These are phyloP conservation scores for Fusarium scirpi DNA, from an alignment of 2,329 filamentous ascomycete genomes.

Conservation along the genomic window DNA sequence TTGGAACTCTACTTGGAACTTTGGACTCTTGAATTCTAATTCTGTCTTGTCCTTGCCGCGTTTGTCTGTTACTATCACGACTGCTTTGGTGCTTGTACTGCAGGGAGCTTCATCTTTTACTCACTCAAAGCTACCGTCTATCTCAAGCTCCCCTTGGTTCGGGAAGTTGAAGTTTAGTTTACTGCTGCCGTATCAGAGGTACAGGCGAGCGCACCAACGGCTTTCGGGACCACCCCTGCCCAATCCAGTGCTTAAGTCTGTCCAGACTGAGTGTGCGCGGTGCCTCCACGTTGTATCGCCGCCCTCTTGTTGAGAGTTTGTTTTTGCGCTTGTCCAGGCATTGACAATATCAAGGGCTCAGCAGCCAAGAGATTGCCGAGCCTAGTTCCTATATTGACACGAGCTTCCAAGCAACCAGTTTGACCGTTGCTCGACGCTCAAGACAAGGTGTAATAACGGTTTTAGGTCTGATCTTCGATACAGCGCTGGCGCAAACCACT, in stretches of 20 bases:
- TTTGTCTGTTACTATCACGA: slow-evolving; percentile 13
- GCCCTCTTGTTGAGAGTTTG: slow-evolving; percentile 20
- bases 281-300: slow-evolving; percentile 36
- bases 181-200: slow-evolving; percentile 30
- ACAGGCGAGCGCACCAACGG: slow-evolving; percentile 25
- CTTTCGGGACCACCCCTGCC: slow-evolving; percentile 33
- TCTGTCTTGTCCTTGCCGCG: slow-evolving; percentile 8
- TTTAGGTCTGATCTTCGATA: slow-evolving; percentile 37
- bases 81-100: slow-evolving; percentile 14
- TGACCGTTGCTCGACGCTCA: slow-evolving; percentile 9
- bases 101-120: slow-evolving; percentile 25
- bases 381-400: slow-evolving; percentile 14
- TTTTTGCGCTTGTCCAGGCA: slow-evolving; percentile 29
- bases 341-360: slow-evolving; percentile 22
- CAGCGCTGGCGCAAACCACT: slow-evolving; percentile 38
- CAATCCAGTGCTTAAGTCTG: slow-evolving; percentile 29
- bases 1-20: slow-evolving; percentile 12
- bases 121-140: slow-evolving; percentile 7
- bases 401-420: slow-evolving; percentile 12
- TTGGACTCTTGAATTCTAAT: slow-evolving; percentile 16
- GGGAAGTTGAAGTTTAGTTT: slow-evolving; percentile 23
- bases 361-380: slow-evolving; percentile 22
- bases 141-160: slow-evolving; percentile 12
- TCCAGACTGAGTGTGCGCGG: slow-evolving; percentile 31
- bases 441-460: slow-evolving; percentile 29